Conservation (phyloP, 2,329 filamentous ascomycete genomes). For the Neonectria sp. region DNA sequence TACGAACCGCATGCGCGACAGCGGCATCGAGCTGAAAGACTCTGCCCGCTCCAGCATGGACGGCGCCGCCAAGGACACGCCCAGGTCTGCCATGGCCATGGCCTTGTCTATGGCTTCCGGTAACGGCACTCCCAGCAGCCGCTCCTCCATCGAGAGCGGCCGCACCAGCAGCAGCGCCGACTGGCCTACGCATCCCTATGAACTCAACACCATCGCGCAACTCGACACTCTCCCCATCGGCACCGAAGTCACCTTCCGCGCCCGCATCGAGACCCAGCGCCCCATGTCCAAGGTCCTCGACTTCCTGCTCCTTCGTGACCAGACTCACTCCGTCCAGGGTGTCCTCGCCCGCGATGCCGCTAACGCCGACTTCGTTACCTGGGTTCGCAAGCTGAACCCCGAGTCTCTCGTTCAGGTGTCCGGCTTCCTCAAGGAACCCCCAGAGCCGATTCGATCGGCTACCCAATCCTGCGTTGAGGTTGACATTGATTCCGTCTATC, state of each 20-base stretch:
- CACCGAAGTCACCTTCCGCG: conserved; percentile 59
- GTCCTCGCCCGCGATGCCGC: conserved; percentile 68
- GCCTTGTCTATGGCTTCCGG: conserved; percentile 16
- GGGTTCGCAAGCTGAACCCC: conserved; percentile 85
- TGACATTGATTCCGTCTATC: conserved; percentile 70
- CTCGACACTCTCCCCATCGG: conserved; percentile 56
- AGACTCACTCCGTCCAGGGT: conserved; percentile 87
- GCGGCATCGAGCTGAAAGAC: conserved; percentile 50
- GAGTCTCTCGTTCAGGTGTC: conserved; percentile 85
- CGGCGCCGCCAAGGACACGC: conserved; percentile 16
- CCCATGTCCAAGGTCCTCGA: conserved; percentile 86
- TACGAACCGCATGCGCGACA: conserved; percentile 50
- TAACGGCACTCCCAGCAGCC: conserved; percentile 38
- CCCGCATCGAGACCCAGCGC: conserved; percentile 73
- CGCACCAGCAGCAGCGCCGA: conserved; percentile 56
- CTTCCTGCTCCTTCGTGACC: conserved; percentile 89
- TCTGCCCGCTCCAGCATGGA: conserved; percentile 52
- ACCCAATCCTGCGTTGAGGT: conserved; percentile 84
- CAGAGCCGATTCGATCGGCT: conserved; percentile 81
- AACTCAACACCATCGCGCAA: conserved; percentile 57
- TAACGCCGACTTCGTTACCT: conserved; percentile 83
- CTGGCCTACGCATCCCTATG: conserved; percentile 57
- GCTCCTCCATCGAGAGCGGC: conserved; percentile 54
- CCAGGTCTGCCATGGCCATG: conserved; percentile 27
- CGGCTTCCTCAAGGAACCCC: conserved; percentile 80